A percentile compares a stretch with the other conserved stretches of the same genome.
Evolutionary conservation across 176 grass and related monocot species (phyloP).

Genomic region (Triticum dicoccoides): DNA sequence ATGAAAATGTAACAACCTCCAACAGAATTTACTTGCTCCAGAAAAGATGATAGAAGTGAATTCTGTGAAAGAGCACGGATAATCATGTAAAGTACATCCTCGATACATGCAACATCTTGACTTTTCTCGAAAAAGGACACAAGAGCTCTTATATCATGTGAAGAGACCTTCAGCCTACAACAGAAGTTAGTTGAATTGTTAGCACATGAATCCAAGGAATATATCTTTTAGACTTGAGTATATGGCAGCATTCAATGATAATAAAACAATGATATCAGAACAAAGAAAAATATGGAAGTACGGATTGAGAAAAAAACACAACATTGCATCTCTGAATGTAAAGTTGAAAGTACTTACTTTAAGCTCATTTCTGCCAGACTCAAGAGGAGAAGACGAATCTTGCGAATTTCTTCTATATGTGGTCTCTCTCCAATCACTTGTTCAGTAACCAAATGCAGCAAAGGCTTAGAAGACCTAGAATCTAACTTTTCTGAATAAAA

Average conservation of each 20-base stretch:
- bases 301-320: constrained; percentile 1
- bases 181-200: not conserved
- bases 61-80: constrained; percentile 79
- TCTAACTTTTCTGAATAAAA: constrained; percentile 85
- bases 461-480: constrained; percentile 55
- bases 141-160: constrained; percentile 78
- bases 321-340: constrained; percentile 50
- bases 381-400: constrained; percentile 85
- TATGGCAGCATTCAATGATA: constrained; percentile 12
- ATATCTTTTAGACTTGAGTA: constrained; percentile 11
- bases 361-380: constrained; percentile 96
- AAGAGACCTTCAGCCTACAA: constrained; percentile 79
- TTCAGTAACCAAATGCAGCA: constrained; percentile 62
- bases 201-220: constrained; percentile 30
- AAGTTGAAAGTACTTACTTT: constrained; percentile 54
- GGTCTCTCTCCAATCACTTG: constrained; percentile 70
- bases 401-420: constrained; percentile 69
- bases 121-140: constrained; percentile 94
- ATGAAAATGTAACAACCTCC: constrained; percentile 93
- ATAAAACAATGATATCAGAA: constrained; percentile 7
- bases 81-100: constrained; percentile 93
- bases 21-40: constrained; percentile 83
- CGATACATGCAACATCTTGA: constrained; percentile 92
- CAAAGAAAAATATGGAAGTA: constrained; percentile 20
- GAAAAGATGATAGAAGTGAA: constrained; percentile 67